These are phyloP conservation scores for Backusella psychrophila DNA, from an alignment of 192 early-diverging fungal species.

Conservation along the genomic window DNA sequence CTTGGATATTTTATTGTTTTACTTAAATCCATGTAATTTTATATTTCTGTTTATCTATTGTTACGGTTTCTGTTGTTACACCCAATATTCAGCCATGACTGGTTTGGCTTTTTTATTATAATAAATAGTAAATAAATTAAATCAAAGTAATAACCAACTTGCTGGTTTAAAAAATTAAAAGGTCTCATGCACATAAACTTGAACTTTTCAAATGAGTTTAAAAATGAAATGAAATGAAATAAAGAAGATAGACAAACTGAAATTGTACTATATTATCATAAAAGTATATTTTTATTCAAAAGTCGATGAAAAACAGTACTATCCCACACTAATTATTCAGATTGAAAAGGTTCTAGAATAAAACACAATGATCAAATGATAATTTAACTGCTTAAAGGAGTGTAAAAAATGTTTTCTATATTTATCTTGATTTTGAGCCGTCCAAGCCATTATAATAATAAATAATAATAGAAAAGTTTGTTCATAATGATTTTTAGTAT, in stretches of 20 bases:
- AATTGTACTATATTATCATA: not conserved
- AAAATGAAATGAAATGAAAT: not conserved
- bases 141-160: not conserved
- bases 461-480: not conserved
- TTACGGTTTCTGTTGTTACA: not conserved
- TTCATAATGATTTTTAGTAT: not conserved
- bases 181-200: not conserved
- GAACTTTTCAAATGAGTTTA: not conserved
- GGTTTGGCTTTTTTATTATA: too few relatives aligned
- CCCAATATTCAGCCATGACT: not conserved
- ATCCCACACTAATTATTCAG: not conserved
- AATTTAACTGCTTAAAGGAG: not conserved
- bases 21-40: not conserved
- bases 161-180: not conserved
- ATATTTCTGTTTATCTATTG: not conserved
- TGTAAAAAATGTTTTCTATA: not conserved
- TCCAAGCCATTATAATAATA: not conserved
- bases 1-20: not conserved
- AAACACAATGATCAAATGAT: not conserved
- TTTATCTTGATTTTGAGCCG: not conserved
- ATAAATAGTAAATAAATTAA: not conserved
- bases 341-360: conserved; percentile 8
- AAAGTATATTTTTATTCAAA: not conserved
- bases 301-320: not conserved
- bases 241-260: not conserved